These are phyloP conservation scores for Cichorium intybus DNA, from an alignment of 140 eudicot species.

Conservation along the genomic window DNA sequence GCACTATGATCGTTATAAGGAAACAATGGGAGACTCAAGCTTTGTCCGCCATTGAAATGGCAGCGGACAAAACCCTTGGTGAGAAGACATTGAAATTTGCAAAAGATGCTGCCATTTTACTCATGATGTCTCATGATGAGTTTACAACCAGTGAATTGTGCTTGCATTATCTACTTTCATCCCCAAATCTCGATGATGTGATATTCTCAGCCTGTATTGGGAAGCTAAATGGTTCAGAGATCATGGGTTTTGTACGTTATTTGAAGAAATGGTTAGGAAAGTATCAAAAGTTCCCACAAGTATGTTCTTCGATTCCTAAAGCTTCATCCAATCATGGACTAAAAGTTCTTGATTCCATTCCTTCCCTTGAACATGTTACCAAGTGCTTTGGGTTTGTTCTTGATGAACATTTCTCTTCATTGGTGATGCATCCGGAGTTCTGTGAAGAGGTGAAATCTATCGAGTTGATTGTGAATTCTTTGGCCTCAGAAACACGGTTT, in stretches of 20 bases:
- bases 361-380: constrained; percentile 49
- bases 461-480: constrained; percentile 45
- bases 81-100: constrained; percentile 34
- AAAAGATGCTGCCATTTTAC: constrained; percentile 58
- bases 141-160: constrained; percentile 60
- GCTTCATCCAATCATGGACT: constrained; percentile 38
- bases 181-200: constrained; percentile 65
- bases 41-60: constrained; percentile 49
- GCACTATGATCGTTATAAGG: constrained; percentile 49
- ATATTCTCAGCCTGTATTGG: constrained; percentile 62
- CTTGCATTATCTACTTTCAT: constrained; percentile 66
- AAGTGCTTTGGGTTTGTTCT: constrained; percentile 70
- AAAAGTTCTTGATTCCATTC: constrained; percentile 56
- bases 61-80: constrained; percentile 30
- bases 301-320: constrained; percentile 42
- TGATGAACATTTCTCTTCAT: constrained; percentile 76
- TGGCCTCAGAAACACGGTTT: constrained; percentile 59
- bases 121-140: constrained; percentile 75
- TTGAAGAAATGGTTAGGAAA: constrained; percentile 74
- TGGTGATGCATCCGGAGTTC: constrained; percentile 75
- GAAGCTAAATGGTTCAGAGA: constrained; percentile 61
- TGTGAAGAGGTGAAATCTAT: constrained; percentile 58
- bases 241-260: constrained; percentile 57
- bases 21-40: constrained; percentile 68
- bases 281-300: constrained; percentile 76